Percentiles rank a stretch among this genome's conserved stretches.
These are phyloP conservation scores for Austroboletus olivaceoglutinosus DNA, from an alignment of 1,284 basidiomycete species.

Conservation along the genomic window DNA sequence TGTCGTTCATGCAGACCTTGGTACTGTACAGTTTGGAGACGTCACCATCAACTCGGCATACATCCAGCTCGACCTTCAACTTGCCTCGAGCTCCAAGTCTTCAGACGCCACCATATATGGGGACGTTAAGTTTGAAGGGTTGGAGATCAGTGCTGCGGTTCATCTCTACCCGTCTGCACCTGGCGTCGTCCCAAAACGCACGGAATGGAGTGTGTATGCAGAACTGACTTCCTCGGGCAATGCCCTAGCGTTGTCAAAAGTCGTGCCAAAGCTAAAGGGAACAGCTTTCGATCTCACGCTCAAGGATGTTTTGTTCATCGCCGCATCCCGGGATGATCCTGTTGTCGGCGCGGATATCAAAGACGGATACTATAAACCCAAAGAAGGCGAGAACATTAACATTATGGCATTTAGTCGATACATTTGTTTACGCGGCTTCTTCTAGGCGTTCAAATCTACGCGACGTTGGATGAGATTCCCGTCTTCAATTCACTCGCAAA, in stretches of 20 bases:
- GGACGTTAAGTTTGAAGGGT: slow-evolving; percentile 1
- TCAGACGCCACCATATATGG: slow-evolving; percentile 5
- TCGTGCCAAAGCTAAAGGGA: slow-evolving; percentile 7
- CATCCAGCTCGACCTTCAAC: slow-evolving; percentile 9
- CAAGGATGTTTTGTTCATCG: slow-evolving; percentile 5
- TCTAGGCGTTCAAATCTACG: slow-evolving; percentile 9
- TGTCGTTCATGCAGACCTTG: slow-evolving; percentile 7
- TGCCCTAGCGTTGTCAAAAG: slow-evolving; percentile 4
- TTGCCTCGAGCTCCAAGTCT: slow-evolving; percentile 2
- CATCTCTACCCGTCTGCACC: slow-evolving; percentile 8
- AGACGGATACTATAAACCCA: background rate
- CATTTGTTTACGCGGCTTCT: background rate
- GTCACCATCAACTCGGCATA: slow-evolving; percentile 3
- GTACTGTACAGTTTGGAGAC: slow-evolving; percentile 2
- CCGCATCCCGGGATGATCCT: slow-evolving; percentile 6
- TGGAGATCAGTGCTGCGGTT: slow-evolving; percentile 3
- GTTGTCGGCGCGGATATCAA: background rate
- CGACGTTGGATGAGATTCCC: slow-evolving; percentile 6
- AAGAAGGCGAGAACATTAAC: background rate
- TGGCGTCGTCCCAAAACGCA: slow-evolving; percentile 1
- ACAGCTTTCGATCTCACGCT: slow-evolving; percentile 9
- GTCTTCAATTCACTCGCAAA: slow-evolving; percentile 5
- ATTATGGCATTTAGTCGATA: background rate
- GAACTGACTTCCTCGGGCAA: slow-evolving; percentile 1
- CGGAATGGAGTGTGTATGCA: slow-evolving; percentile 7